A percentile compares a stretch with the other conserved stretches of the same genome.
Conservation (phyloP, 805 yeast species). For the Starmerella scarabaei region DNA sequence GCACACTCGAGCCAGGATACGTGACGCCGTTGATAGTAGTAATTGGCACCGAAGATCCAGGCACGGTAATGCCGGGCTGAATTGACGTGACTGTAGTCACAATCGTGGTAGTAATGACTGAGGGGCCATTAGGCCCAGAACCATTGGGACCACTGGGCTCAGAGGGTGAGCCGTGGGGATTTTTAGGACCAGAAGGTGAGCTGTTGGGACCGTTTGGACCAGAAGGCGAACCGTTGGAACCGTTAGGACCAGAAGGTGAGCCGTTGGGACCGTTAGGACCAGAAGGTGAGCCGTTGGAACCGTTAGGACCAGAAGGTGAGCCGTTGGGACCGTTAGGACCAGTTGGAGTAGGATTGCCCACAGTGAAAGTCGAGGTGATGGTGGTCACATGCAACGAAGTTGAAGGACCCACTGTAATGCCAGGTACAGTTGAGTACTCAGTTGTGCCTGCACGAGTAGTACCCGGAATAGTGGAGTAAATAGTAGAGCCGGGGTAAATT, state of each 20-base stretch:
- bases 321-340: no score
- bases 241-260: no score
- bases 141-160: no score
- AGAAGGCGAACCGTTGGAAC: no score
- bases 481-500: constrained; percentile 3
- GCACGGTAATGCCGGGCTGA: constrained; percentile 19
- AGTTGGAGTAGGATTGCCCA: constrained; percentile 4
- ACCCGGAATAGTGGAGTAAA: constrained; percentile 15
- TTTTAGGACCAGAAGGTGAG: no score
- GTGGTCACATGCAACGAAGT: constrained; percentile 1
- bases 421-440: constrained; percentile 2
- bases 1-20: constrained; percentile 16
- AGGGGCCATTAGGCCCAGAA: no score
- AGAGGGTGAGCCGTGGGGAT: no score
- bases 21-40: constrained; percentile 8
- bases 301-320: no score
- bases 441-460: constrained; percentile 14
- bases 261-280: no score
- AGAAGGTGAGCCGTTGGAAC: no score
- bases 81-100: constrained; percentile 1
- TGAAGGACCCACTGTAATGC: not conserved
- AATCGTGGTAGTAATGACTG: not conserved
- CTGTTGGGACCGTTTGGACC: no score
- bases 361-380: constrained; percentile 5
- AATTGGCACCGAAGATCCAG: constrained; percentile 14